These are phyloP conservation scores for Pseudogymnoascus sp. DNA, from an alignment of 2,329 filamentous ascomycete species.

Conservation along the genomic window DNA sequence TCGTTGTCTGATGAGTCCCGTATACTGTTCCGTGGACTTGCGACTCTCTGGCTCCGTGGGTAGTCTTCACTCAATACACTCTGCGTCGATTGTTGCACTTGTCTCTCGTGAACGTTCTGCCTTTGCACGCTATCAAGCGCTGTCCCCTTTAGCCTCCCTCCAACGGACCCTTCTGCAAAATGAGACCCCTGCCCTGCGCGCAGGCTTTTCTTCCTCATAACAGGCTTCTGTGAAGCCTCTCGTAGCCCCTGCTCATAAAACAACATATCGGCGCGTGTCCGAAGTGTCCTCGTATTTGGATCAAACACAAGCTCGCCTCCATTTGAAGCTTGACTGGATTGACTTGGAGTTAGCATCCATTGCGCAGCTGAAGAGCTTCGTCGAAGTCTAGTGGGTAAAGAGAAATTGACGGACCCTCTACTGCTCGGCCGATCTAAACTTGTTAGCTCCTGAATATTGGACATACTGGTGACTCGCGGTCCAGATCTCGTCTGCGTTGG, in stretches of 20 bases:
- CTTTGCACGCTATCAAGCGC: conserved; percentile 31
- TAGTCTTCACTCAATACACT: background rate
- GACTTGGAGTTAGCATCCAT: conserved; percentile 27
- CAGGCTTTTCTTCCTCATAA: conserved; percentile 33
- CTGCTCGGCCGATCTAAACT: conserved; percentile 36
- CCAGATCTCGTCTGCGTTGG: conserved; percentile 20
- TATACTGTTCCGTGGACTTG: conserved; percentile 5
- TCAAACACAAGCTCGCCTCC: conserved; percentile 52
- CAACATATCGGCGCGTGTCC: conserved; percentile 40
- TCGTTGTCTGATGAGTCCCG: conserved; percentile 25
- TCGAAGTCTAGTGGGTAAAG: conserved; percentile 37
- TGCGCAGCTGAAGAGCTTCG: conserved; percentile 25
- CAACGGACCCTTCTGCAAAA: conserved; percentile 44
- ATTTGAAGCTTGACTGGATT: conserved; percentile 22
- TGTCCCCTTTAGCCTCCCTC: conserved; percentile 42
- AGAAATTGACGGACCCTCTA: conserved; percentile 44
- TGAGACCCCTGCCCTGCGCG: conserved; percentile 31
- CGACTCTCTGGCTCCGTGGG: conserved; percentile 3
- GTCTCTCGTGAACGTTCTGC: conserved; percentile 4
- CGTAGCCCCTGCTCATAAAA: conserved; percentile 37
- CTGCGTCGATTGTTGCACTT: background rate
- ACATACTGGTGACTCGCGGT: conserved; percentile 15
- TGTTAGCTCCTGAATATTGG: conserved; percentile 32
- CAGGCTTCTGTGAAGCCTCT: conserved; percentile 34
- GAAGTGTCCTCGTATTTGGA: conserved; percentile 57